Base-by-base conservation (phyloP, 2,329 filamentous ascomycete species). In the Aspergillus sp. region DNA sequence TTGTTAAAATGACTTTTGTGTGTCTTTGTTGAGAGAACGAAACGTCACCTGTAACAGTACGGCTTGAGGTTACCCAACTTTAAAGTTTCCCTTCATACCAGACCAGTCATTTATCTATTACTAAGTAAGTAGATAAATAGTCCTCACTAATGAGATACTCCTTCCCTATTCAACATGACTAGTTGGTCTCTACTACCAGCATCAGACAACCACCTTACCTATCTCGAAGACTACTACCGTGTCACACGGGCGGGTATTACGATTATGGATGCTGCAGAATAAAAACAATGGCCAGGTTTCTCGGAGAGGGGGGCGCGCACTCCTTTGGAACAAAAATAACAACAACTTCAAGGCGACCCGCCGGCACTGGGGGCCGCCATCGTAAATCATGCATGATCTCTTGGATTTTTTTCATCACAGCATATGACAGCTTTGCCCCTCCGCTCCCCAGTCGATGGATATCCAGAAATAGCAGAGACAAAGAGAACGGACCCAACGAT, bases 361-460 rank as follows among this genome's bases (percentile, higher is more conserved):
- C 19, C 23, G 39, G 36, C 32, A 53, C 39, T 19, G 38, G 36
- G 41, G 4, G 25, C 25, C 52, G 38, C 41, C 41, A 44, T 44
- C 41, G 41, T 44, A 21, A 21, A 44, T 23, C 41, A 44, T 44
- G 19, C 41, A 44, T 44, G 52, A 49, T 23, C 32, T 25, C 11
- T 36, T 30, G 10, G 27, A 4, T 2, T 36, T 36, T 19, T 55
- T 36, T 13, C 11, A 30, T 39, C 27, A 23, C 38, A 55, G 39
- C 53, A 55, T 47, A 55, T 55, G 53, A 55, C 53, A 55, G 53
- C 53, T 13, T 13, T 55, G 44, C 53, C 53, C 53, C 53, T 55
- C 53, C 53, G 53, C 53, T 55, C 4, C 10, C 39, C 6, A 3
- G 30, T 36, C 32, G 32, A 13, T 36, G 11, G 32, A 36, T 5